Percentiles rank a stretch among this genome's conserved stretches.
phyloP scores from a whole-genome alignment of 1,284 basidiomycete species.

The Ganoderma leucocontextum region DNA sequence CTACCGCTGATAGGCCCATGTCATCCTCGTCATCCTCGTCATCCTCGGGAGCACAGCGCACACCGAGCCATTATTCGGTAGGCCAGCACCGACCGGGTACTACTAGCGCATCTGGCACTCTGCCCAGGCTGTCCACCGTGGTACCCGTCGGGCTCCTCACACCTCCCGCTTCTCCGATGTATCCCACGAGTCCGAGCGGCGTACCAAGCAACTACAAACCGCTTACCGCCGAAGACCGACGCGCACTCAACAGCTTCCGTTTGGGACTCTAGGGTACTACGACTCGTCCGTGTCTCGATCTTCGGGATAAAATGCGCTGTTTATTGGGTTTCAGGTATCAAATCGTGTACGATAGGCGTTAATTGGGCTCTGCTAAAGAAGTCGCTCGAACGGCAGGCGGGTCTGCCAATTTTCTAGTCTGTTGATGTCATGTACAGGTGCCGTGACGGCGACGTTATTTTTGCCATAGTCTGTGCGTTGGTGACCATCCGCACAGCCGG shows the following conservation, averaged over 20 bases:
- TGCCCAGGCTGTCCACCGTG: slow-evolving; percentile 55
- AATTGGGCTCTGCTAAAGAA: slow-evolving; percentile 11
- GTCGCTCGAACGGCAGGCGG: slow-evolving; percentile 3
- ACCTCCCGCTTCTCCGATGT: slow-evolving; percentile 34
- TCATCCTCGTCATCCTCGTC: slow-evolving; percentile 48
- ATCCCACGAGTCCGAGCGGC: slow-evolving; percentile 28
- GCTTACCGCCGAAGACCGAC: slow-evolving; percentile 43
- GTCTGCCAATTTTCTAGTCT: slow-evolving; percentile 8
- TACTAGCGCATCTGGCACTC: slow-evolving; percentile 37
- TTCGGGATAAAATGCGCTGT: not conserved
- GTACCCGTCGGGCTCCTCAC: slow-evolving; percentile 39
- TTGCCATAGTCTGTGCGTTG: not conserved
- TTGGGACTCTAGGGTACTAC: slow-evolving; percentile 37
- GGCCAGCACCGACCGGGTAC: slow-evolving; percentile 34
- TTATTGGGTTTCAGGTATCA: not conserved
- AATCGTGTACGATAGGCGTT: slow-evolving; percentile 24
- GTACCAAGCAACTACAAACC: slow-evolving; percentile 39
- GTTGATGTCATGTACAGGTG: slow-evolving; percentile 10
- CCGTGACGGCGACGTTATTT: slow-evolving; percentile 13
- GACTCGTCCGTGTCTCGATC: not conserved
- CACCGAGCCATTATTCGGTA: slow-evolving; percentile 38
- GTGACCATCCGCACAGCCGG: slow-evolving; percentile 6
- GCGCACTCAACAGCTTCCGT: slow-evolving; percentile 44
- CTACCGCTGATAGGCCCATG: slow-evolving; percentile 44
- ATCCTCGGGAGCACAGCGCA: slow-evolving; percentile 43